Percentiles rank a stretch among this genome's conserved stretches.
phyloP scores from a whole-genome alignment of 495 filamentous ascomycete species.

The Daldinia vernicosa region DNA sequence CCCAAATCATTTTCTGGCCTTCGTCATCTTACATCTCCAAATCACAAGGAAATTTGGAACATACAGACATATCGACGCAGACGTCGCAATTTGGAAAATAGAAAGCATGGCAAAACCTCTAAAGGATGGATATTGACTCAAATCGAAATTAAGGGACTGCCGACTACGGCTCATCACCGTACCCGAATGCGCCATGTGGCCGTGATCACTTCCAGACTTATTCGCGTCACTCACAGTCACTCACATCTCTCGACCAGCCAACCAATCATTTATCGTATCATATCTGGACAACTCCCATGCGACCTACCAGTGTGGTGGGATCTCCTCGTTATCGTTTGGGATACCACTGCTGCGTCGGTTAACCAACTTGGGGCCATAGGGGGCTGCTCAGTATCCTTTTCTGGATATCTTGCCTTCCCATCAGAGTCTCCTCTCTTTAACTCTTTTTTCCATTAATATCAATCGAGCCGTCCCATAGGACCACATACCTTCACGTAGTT shows the following conservation, averaged over 20 bases:
- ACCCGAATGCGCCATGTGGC: constrained; percentile 28
- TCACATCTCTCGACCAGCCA: constrained; percentile 10
- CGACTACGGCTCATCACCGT: constrained; percentile 21
- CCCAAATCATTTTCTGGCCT: not conserved
- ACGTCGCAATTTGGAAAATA: constrained; percentile 14
- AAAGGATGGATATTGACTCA: not conserved
- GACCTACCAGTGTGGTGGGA: constrained; percentile 19
- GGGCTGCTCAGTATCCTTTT: constrained; percentile 12
- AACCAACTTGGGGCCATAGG: constrained; percentile 16
- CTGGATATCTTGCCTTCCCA: constrained; percentile 8
- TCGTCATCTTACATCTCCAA: constrained; percentile 14
- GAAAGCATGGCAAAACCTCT: not conserved
- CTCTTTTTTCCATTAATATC: constrained; percentile 32
- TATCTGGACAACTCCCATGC: constrained; percentile 29
- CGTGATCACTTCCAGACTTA: constrained; percentile 26
- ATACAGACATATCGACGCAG: not conserved
- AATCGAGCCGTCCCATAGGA: constrained; percentile 22
- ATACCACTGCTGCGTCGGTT: constrained; percentile 18
- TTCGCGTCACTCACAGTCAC: constrained; percentile 27
- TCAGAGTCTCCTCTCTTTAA: constrained; percentile 16
- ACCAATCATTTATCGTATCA: constrained; percentile 34
- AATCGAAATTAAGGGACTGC: constrained; percentile 21
- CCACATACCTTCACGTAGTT: constrained; percentile 35
- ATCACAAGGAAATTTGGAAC: constrained; percentile 5
- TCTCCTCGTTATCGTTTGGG: constrained; percentile 24